phyloP scores from a whole-genome alignment of 805 yeast species.

The Priceomyces castillae region DNA sequence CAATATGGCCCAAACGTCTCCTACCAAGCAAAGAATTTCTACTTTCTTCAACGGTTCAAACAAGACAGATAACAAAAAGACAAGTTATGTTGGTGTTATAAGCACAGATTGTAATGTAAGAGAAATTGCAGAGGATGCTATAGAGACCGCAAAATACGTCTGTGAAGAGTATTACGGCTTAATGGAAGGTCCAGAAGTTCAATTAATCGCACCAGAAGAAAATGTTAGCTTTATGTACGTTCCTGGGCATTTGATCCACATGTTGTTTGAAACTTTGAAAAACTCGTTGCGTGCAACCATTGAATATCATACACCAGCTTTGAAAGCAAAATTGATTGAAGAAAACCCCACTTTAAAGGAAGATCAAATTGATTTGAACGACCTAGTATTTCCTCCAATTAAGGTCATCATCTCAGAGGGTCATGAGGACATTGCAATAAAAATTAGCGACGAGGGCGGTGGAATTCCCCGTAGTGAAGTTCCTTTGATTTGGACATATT shows the following conservation, averaged over 20 bases:
- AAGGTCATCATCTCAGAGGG: constrained; percentile 88
- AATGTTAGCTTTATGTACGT: constrained; percentile 81
- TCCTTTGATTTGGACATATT: constrained; percentile 86
- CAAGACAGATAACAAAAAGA: constrained; percentile 15
- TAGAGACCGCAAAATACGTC: constrained; percentile 84
- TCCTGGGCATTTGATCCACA: constrained; percentile 89
- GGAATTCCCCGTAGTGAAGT: constrained; percentile 84
- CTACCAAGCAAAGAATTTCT: constrained; percentile 36
- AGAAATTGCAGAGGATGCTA: constrained; percentile 82
- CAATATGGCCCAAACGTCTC: constrained; percentile 57
- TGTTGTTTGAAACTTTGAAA: constrained; percentile 84
- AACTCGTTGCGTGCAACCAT: constrained; percentile 88
- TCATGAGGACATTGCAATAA: constrained; percentile 84
- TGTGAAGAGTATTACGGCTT: constrained; percentile 90
- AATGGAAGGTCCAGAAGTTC: constrained; percentile 81
- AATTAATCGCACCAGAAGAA: constrained; percentile 71
- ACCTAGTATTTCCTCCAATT: constrained; percentile 75
- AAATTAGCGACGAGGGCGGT: constrained; percentile 91
- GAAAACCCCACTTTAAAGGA: constrained; percentile 40
- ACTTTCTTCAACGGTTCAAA: constrained; percentile 34
- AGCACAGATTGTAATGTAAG: constrained; percentile 81
- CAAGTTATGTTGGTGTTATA: constrained; percentile 84
- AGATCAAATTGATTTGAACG: constrained; percentile 49
- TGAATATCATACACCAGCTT: constrained; percentile 64
- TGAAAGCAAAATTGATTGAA: constrained; percentile 35